Percentiles rank a stretch among this genome's conserved stretches.
Conservation (phyloP, 208 protist species). For the Wallacemonas sp. region DNA sequence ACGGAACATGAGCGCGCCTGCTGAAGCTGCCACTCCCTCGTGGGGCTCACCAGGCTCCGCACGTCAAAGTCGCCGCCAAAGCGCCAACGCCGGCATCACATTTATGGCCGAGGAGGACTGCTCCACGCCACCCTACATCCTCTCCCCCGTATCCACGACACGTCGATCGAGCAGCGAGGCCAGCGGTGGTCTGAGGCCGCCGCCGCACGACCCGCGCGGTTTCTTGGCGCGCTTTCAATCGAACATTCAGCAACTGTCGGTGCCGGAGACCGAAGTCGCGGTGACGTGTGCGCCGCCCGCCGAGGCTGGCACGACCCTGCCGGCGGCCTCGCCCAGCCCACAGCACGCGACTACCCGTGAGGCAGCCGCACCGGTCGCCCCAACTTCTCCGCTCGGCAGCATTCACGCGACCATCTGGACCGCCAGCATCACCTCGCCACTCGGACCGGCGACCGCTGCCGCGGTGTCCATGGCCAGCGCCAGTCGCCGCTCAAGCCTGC, state of each 20-base stretch:
- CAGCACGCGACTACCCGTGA: no score
- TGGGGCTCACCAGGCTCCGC: not conserved
- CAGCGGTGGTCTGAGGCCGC: no score
- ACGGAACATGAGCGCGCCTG: not conserved
- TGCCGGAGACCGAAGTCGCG: not conserved
- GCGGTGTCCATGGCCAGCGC: not conserved
- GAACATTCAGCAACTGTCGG: slow-evolving; percentile 3
- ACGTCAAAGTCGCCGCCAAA: slow-evolving; percentile 1
- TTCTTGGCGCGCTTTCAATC: slow-evolving; percentile 11
- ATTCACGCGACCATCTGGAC: no score
- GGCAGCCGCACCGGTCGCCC: no score
- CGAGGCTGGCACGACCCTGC: not conserved
- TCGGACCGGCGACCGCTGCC: not conserved
- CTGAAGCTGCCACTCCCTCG: not conserved
- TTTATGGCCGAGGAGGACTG: not conserved
- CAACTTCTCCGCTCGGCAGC: no score
- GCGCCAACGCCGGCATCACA: slow-evolving; percentile 5
- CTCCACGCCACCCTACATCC: slow-evolving; percentile 4
- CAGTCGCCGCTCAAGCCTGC: not conserved
- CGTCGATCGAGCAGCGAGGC: slow-evolving; percentile 4
- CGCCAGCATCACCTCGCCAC: no score
- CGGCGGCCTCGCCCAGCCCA: not conserved
- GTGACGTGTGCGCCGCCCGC: not conserved
- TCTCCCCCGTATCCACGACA: not conserved
- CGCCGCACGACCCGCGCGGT: not conserved